Base-by-base conservation (phyloP, 2,329 filamentous ascomycete species). In the Ophiostoma fasciatum region DNA sequence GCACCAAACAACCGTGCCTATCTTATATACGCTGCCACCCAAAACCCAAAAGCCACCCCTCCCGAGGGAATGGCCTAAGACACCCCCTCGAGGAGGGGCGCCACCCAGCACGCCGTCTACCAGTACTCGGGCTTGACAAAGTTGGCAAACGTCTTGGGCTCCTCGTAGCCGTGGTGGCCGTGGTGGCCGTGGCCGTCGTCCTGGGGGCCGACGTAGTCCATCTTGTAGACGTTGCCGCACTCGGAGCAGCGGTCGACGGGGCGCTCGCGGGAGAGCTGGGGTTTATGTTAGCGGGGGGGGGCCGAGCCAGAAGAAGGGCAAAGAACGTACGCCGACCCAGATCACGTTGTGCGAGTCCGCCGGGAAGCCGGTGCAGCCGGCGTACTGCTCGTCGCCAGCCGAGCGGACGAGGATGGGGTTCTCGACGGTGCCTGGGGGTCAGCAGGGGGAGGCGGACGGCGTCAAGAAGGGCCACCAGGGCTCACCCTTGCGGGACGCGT, bases 111-210 rank as follows among this genome's bases (percentile, higher is more conserved):
- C 30, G n/a, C 15, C 29, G 18, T 21, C 36, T 88, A 93, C 69
- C 77, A 76, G 73, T 96, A 98, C 58, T 94, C 77, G 43, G 87
- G 84, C 74, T 82, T 85, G 64, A 98, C 77, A 63, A 73, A 96
- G 70, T 98, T 82, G 62, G 84, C 84, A 58, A 96, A 88, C 51
- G 83, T 94, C 79, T 94, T 94, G 58, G 85, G 83, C 65, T 93
- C 84, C 61, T 78, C 74, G 57, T 74, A 68, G 55, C 73, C 74
- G 51, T 61, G 60, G 52, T 60, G 58, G 57, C 68, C 60, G 57
- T 68, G 57, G 49, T 65, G 56, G 40, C 50, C 62, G 58, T 82
- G 72, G 52, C 67, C 62, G 57, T 87, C 78, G 47, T 90, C 81
- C 56, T 77, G 59, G 35, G 85, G 77, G 43, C 90, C 90, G 48